A percentile compares a stretch with the other conserved stretches of the same genome.
These are phyloP conservation scores for Neonectria magnoliae DNA, from an alignment of 2,329 filamentous ascomycete genomes.

Conservation along the genomic window DNA sequence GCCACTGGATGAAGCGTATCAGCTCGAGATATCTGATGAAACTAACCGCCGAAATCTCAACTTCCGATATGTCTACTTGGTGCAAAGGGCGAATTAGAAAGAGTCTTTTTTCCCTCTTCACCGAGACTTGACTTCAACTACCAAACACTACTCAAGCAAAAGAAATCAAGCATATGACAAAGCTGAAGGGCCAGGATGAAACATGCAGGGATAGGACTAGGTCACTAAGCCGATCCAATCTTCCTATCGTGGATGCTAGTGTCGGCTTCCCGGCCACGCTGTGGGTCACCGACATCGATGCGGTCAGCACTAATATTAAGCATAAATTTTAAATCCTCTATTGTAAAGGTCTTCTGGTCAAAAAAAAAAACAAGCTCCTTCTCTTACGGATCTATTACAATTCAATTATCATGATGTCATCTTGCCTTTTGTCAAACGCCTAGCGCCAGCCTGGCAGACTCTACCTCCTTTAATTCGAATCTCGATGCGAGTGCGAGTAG, in stretches of 20 bases:
- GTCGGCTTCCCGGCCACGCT: too few relatives aligned
- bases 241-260: not conserved
- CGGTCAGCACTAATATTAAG: not conserved
- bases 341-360: too few relatives aligned
- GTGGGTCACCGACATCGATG: not conserved
- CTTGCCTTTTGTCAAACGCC: not conserved
- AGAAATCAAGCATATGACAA: too few relatives aligned
- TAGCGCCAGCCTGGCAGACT: not conserved
- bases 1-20: not conserved
- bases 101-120: too few relatives aligned
- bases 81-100: too few relatives aligned
- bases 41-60: conserved; percentile 31
- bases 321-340: not conserved
- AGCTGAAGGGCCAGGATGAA: too few relatives aligned
- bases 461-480: not conserved
- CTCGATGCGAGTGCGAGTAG: not conserved
- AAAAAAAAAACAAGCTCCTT: too few relatives aligned
- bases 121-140: too few relatives aligned
- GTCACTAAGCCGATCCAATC: not conserved
- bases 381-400: too few relatives aligned
- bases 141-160: too few relatives aligned
- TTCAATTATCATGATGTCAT: not conserved
- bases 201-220: not conserved
- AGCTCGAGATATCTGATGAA: conserved; percentile 33
- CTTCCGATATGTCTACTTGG: conserved; percentile 38